Evolutionary conservation across 225 moss, liverwort and hornwort species (phyloP).

Genomic region (Marchantia polymorpha): DNA sequence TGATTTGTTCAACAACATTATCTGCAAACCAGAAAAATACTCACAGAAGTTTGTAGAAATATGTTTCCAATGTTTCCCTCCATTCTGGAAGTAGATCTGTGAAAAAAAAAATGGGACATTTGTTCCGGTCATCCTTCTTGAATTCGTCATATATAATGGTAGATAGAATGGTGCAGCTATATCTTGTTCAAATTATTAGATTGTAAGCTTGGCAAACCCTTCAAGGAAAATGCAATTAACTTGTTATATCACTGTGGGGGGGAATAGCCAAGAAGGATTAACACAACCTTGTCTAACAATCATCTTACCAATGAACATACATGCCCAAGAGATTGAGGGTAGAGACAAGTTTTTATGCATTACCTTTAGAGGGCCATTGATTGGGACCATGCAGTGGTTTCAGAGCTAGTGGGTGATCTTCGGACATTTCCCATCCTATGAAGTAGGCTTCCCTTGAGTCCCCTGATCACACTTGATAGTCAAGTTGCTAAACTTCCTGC

Average conservation of each 20-base stretch:
- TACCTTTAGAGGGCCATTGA: slow-evolving; percentile 58
- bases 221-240: too few species aligned
- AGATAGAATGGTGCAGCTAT: background rate
- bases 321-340: background rate
- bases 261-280: background rate
- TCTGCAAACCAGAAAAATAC: slow-evolving; percentile 40
- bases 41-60: slow-evolving; percentile 60
- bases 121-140: too few species aligned
- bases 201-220: too few species aligned
- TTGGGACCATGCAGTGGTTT: slow-evolving; percentile 77
- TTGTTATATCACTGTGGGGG: too few species aligned
- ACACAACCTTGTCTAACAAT: background rate
- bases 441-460: slow-evolving; percentile 1
- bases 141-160: too few species aligned
- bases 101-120: background rate
- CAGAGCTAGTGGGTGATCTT: slow-evolving; percentile 49
- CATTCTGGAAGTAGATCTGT: slow-evolving; percentile 60
- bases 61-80: slow-evolving; percentile 61
- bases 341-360: background rate
- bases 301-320: background rate
- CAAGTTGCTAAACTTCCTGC: background rate
- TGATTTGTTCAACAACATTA: background rate
- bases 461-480: background rate
- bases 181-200: background rate
- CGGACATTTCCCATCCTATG: slow-evolving; percentile 16